These are phyloP conservation scores for Aspergillus incahuasiensis DNA, from an alignment of 495 filamentous ascomycete species.

Conservation along the genomic window DNA sequence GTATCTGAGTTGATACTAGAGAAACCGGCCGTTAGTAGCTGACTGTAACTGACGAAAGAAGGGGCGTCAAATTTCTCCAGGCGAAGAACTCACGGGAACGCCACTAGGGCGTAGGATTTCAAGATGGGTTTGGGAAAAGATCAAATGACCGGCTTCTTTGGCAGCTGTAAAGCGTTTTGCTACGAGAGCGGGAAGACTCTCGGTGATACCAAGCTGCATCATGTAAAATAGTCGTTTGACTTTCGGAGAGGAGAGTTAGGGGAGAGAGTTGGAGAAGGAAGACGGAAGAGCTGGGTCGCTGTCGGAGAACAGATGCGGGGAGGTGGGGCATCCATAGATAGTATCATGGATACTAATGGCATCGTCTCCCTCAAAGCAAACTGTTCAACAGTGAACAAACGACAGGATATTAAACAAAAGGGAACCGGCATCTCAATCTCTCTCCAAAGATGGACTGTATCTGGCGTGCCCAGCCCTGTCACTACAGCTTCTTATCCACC, in stretches of 20 bases:
- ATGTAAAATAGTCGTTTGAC: constrained; percentile 5
- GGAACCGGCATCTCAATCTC: not conserved
- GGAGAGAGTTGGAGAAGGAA: constrained; percentile 5
- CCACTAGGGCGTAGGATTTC: constrained; percentile 48
- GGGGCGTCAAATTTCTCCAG: not conserved
- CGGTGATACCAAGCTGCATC: constrained; percentile 41
- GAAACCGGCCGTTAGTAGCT: not conserved
- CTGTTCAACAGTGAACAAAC: not conserved
- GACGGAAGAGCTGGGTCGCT: not conserved
- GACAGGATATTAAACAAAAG: not conserved
- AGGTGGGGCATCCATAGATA: no score
- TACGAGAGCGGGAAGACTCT: constrained; percentile 51
- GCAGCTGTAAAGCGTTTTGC: constrained; percentile 49
- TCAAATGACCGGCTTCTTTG: constrained; percentile 47
- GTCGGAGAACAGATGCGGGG: not conserved
- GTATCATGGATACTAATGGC: no score
- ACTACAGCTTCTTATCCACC: no score
- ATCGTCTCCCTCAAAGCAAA: not conserved
- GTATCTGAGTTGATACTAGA: constrained; percentile 73
- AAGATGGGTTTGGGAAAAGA: constrained; percentile 58
- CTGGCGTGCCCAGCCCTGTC: no score
- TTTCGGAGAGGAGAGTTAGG: not conserved
- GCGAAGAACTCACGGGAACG: constrained; percentile 44
- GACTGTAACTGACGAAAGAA: not conserved
- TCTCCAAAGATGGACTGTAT: not conserved